Conservation (phyloP, 371 early-diverging fungal genomes). For the Haplosporangium sp. region DNA sequence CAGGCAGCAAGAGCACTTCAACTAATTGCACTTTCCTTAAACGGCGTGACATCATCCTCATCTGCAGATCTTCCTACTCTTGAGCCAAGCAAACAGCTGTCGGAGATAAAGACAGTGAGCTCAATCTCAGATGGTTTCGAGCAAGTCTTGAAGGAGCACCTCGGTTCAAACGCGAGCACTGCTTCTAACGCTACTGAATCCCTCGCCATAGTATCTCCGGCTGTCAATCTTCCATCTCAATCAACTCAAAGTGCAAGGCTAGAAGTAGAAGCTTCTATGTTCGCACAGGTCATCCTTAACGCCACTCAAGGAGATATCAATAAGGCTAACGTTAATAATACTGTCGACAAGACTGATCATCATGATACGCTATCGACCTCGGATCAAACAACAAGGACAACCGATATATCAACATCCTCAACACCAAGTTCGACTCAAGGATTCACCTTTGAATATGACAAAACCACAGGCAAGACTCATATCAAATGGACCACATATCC, state of each 20-base stretch:
- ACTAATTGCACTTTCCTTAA: conserved; percentile 42
- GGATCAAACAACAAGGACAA: not conserved
- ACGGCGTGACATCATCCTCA: conserved; percentile 1
- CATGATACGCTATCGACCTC: conserved; percentile 14
- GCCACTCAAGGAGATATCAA: conserved; percentile 34
- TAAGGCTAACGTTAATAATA: conserved; percentile 9
- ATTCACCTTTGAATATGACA: conserved; percentile 48
- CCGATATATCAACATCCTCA: not conserved
- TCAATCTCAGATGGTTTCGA: conserved; percentile 6
- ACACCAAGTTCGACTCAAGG: conserved; percentile 10
- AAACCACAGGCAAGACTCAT: conserved; percentile 51
- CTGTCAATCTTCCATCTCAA: conserved; percentile 41
- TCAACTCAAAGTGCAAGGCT: not conserved
- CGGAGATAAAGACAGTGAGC: not conserved
- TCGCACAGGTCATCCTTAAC: conserved; percentile 34
- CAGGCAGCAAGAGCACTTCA: conserved; percentile 50
- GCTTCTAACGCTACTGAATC: conserved; percentile 16
- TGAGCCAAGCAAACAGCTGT: not conserved
- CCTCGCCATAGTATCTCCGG: conserved; percentile 42
- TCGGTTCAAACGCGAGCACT: too few relatives aligned
- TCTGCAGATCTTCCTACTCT: not conserved
- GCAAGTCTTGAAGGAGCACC: conserved; percentile 10
- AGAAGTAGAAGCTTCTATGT: conserved; percentile 27
- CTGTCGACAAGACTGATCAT: conserved; percentile 5
- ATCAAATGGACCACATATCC: conserved; percentile 49